Evolutionary conservation across 2,329 filamentous ascomycete genomes (phyloP), one percentile per base, ranked within the genome.

Genomic region (Fonsecaea nubica): DNA sequence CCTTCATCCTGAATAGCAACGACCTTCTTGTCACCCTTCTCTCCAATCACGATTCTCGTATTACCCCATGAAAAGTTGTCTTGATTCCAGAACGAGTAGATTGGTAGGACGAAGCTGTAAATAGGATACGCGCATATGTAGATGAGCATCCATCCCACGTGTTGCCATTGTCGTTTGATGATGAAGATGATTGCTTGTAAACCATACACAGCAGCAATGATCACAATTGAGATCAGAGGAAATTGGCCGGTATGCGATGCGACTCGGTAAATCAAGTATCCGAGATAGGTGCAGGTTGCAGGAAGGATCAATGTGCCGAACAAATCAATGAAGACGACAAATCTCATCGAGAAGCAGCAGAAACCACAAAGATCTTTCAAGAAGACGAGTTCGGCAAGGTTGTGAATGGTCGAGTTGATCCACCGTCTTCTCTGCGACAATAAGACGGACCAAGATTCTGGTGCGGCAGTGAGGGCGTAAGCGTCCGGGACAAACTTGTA

Each of bases 51-150:
- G 71, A 99, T 89, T 86, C 95, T 93, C 0, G 95, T 99, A 82
- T 95, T 98, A 85, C 95, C 95, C 95, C 95, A 99, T 1, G 90
- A 90, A 85, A 99, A 99, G 81, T 99, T 94, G 80, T 99, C 95
- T 79, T 97, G 93, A 80, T 97, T 96, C 95, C 95, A 99, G 89
- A 99, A 99, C 0, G 94, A 97, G 83, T 98, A 99, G 70, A 99
- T 82, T 0, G 95, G 95, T 12, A 99, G 86, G 69, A 96, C 77
- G 74, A 99, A 92, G 3, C 90, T 95, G 83, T 94, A 97, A 73
- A 99, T 91, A 0, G 95, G 95, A 83, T 91, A 97, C 2, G 95
- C 95, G n/a, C 96, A 73, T 69, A 99, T 86, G 81, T 99, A 99
- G 76, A 99, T 98, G 72, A 99, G 90, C 93, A 99, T 98, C 95